These are phyloP conservation scores for Apophysomyces sp. DNA, from an alignment of 371 early-diverging fungal genomes.

Conservation along the genomic window DNA sequence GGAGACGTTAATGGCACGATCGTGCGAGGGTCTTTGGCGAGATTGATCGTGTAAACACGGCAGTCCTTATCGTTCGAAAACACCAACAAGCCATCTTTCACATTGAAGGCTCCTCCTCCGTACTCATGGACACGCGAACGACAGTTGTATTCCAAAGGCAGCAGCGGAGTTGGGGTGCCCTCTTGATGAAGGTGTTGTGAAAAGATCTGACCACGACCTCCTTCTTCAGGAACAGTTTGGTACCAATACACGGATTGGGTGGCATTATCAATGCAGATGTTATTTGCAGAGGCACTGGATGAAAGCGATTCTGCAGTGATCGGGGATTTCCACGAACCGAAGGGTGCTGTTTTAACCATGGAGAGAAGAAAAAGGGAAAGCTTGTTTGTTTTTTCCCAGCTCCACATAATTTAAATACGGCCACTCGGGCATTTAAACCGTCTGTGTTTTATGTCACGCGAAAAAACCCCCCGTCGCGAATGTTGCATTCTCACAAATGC, in stretches of 20 bases:
- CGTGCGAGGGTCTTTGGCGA: slow-evolving; percentile 13
- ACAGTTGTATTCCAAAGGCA: slow-evolving; percentile 40
- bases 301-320: slow-evolving; percentile 43
- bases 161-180: slow-evolving; percentile 8
- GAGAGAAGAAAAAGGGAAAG: background rate
- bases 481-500: too few relatives aligned
- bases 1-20: slow-evolving; percentile 49
- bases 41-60: slow-evolving; percentile 55
- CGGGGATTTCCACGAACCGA: slow-evolving; percentile 47
- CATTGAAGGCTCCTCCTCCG: slow-evolving; percentile 66
- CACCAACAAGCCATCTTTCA: slow-evolving; percentile 54
- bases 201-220: slow-evolving; percentile 47
- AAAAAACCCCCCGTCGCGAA: too few relatives aligned
- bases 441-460: too few relatives aligned
- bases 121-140: slow-evolving; percentile 74
- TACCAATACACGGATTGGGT: slow-evolving; percentile 33
- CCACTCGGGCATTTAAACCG: too few relatives aligned
- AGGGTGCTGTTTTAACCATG: slow-evolving; percentile 34
- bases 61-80: slow-evolving; percentile 63
- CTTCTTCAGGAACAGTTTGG: slow-evolving; percentile 31
- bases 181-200: slow-evolving; percentile 10
- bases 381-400: background rate
- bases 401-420: background rate
- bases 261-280: slow-evolving; percentile 27
- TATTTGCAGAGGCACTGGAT: slow-evolving; percentile 19